Conservation (phyloP, 495 filamentous ascomycete species). For the Penicillium lagena region DNA sequence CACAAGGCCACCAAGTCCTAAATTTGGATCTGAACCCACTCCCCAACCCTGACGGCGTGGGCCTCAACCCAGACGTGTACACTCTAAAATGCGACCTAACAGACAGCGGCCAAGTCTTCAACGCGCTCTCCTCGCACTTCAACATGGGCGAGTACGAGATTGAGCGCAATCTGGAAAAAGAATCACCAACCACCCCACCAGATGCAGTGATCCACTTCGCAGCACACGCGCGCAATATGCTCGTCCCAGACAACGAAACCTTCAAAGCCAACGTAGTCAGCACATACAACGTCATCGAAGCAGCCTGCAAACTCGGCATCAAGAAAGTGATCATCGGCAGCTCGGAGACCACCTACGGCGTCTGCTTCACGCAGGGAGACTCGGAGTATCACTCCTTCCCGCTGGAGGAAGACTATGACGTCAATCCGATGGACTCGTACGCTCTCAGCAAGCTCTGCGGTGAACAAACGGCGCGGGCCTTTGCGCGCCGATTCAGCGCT, state of each 20-base stretch:
- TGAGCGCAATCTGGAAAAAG: conserved; percentile 18
- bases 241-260: conserved; percentile 50
- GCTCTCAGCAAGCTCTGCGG: conserved; percentile 51
- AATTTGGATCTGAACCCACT: conserved; percentile 39
- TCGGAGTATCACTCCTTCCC: conserved; percentile 44
- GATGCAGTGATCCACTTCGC: conserved; percentile 56
- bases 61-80: conserved; percentile 22
- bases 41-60: neutral
- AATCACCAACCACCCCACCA: conserved; percentile 26
- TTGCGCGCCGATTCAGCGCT: conserved; percentile 42
- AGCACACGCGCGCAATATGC: conserved; percentile 53
- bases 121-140: conserved; percentile 50
- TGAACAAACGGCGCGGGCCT: conserved; percentile 47
- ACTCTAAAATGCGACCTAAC: conserved; percentile 50
- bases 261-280: conserved; percentile 45
- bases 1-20: conserved; percentile 42
- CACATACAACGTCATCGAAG: conserved; percentile 55
- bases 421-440: conserved; percentile 48
- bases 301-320: conserved; percentile 51
- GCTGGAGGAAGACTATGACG: conserved; percentile 46
- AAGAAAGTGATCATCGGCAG: conserved; percentile 52
- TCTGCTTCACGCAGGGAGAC: conserved; percentile 50
- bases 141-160: conserved; percentile 29
- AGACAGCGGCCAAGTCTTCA: conserved; percentile 49
- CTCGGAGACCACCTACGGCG: conserved; percentile 49